phyloP scores from a whole-genome alignment of 768 basidiomycete genomes.

The Suillus plorans region DNA sequence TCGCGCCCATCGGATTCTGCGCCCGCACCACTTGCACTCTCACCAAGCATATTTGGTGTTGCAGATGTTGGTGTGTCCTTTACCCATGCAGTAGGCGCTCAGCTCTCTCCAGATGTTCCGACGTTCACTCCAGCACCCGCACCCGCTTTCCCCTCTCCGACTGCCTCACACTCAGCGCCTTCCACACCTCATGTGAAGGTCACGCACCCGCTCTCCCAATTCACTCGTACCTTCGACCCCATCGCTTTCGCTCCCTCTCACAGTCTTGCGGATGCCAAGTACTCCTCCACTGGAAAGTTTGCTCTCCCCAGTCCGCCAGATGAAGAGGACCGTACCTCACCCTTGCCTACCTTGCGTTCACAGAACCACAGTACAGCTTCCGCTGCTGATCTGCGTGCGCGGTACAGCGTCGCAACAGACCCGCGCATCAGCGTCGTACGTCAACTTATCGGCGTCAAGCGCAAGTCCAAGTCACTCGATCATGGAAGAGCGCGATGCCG shows the following conservation, averaged over 20 bases:
- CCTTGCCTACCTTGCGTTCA: conserved; percentile 15
- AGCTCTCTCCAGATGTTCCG: conserved; percentile 28
- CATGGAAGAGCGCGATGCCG: conserved; percentile 37
- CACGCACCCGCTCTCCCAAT: conserved; percentile 28
- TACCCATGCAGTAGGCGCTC: conserved; percentile 28
- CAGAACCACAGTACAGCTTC: conserved; percentile 8
- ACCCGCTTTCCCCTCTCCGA: conserved; percentile 52
- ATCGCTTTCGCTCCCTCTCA: conserved; percentile 73
- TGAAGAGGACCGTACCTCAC: conserved; percentile 40
- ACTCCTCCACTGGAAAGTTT: conserved; percentile 68
- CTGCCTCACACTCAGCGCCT: conserved; percentile 46
- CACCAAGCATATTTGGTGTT: conserved; percentile 33
- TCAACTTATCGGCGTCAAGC: conserved; percentile 69
- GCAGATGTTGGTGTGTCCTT: conserved; percentile 21
- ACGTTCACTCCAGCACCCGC: conserved; percentile 28
- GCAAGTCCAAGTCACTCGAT: conserved; percentile 55
- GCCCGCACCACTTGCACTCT: conserved; percentile 31
- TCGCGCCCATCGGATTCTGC: conserved; percentile 26
- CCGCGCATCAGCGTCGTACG: conserved; percentile 68
- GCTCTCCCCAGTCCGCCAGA: conserved; percentile 62
- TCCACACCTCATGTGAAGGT: conserved; percentile 55
- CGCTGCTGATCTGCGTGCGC: conserved; percentile 25
- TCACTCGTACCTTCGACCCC: conserved; percentile 53
- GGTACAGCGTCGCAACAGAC: conserved; percentile 65
- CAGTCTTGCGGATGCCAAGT: conserved; percentile 68